Evolutionary conservation across 2,329 filamentous ascomycete genomes (phyloP).

Genomic region (Emericellopsis cladophorae): DNA sequence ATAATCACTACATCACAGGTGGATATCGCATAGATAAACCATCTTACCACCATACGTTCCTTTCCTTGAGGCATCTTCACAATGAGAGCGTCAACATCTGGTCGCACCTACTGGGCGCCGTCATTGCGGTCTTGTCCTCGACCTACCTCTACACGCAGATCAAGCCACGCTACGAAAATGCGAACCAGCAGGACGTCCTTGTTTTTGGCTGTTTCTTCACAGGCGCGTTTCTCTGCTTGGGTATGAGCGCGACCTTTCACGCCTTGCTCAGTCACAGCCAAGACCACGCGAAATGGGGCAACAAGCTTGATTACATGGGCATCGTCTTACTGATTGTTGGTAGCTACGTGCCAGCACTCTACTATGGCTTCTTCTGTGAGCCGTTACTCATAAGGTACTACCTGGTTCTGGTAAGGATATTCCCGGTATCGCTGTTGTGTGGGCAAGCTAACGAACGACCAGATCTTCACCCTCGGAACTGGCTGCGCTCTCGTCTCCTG

Average conservation of each 20-base stretch:
- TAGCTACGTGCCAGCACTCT: constrained; percentile 77
- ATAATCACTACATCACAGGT: constrained; percentile 41
- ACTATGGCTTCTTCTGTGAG: constrained; percentile 72
- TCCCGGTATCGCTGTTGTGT: background rate
- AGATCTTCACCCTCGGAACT: constrained; percentile 71
- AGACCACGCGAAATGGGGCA: constrained; percentile 67
- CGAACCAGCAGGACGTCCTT: constrained; percentile 49
- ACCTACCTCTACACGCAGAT: constrained; percentile 43
- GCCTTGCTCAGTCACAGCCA: constrained; percentile 75
- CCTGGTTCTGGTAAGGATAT: constrained; percentile 12
- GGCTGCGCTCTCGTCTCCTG: constrained; percentile 68
- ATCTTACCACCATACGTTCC: constrained; percentile 31
- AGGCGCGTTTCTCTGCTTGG: constrained; percentile 60
- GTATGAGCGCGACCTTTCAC: constrained; percentile 79
- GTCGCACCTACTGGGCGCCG: constrained; percentile 52
- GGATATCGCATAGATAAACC: constrained; percentile 40
- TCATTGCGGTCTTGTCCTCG: constrained; percentile 40
- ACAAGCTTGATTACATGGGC: constrained; percentile 88
- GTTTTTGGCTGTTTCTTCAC: constrained; percentile 70
- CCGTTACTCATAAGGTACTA: constrained; percentile 56
- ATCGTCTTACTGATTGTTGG: constrained; percentile 89
- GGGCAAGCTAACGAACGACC: constrained; percentile 6
- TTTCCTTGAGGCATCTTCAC: constrained; percentile 40
- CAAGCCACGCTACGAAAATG: constrained; percentile 52
- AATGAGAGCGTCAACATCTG: constrained; percentile 54